Evolutionary conservation across 495 filamentous ascomycete genomes (phyloP).

Genomic region (Paragyromitra xinjiangensis): DNA sequence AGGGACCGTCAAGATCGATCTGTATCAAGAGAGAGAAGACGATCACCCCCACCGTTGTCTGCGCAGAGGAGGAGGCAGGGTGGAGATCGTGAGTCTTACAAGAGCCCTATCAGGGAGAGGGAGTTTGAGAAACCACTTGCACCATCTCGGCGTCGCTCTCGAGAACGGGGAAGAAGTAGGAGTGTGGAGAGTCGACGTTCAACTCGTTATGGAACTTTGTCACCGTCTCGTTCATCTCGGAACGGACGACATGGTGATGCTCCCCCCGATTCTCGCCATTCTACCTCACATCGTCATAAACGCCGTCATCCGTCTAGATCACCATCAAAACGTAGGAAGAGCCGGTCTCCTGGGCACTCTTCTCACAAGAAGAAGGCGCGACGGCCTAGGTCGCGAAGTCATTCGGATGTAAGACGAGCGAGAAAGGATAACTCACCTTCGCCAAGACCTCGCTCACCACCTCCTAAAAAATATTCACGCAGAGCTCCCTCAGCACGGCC

Average conservation of each 20-base stretch:
- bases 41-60: conserved; percentile 48
- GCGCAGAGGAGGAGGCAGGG: conserved; percentile 48
- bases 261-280: conserved; percentile 54
- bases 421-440: conserved; percentile 55
- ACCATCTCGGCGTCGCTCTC: conserved; percentile 48
- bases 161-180: conserved; percentile 55
- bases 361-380: conserved; percentile 55
- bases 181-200: conserved; percentile 55
- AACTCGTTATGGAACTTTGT: conserved; percentile 47
- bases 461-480: conserved; percentile 53
- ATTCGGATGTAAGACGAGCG: conserved; percentile 48
- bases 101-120: conserved; percentile 49
- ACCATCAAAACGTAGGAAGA: conserved; percentile 54
- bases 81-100: conserved; percentile 53
- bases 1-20: conserved; percentile 52
- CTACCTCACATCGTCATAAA: conserved; percentile 54
- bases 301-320: conserved; percentile 52
- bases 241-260: conserved; percentile 53
- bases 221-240: conserved; percentile 50
- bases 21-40: conserved; percentile 54
- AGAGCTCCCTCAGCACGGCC: conserved; percentile 46
- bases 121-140: conserved; percentile 49
- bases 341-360: conserved; percentile 54
- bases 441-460: conserved; percentile 52
- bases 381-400: conserved; percentile 54